These are phyloP conservation scores for Coniochaeta pulveracea DNA, from an alignment of 2,329 filamentous ascomycete species.

Conservation along the genomic window DNA sequence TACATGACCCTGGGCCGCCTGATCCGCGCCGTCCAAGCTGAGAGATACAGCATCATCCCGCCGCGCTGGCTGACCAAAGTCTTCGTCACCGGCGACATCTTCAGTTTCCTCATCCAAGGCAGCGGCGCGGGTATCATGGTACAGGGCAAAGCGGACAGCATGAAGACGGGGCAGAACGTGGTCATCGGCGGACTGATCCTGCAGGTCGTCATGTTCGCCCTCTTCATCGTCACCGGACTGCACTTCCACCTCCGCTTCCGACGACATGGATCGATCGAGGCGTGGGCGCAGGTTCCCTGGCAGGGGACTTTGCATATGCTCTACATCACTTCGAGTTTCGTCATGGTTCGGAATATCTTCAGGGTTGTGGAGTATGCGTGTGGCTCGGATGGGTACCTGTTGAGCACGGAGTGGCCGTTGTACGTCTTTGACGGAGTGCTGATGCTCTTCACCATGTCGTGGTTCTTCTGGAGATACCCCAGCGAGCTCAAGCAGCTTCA, in stretches of 20 bases:
- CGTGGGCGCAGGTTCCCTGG: conserved; percentile 13
- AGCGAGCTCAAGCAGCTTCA: background rate
- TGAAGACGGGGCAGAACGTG: conserved; percentile 30
- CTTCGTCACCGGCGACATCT: conserved; percentile 42
- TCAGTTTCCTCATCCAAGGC: conserved; percentile 39
- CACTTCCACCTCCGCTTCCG: conserved; percentile 33
- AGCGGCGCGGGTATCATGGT: conserved; percentile 27
- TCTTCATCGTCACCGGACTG: conserved; percentile 38
- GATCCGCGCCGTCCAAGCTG: conserved; percentile 22
- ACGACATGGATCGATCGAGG: conserved; percentile 6
- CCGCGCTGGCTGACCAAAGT: conserved; percentile 35
- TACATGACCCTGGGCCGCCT: conserved; percentile 38
- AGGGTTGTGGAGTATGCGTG: conserved; percentile 25
- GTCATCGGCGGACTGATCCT: conserved; percentile 44
- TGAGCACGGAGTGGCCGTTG: conserved; percentile 17
- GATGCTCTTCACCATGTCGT: conserved; percentile 12
- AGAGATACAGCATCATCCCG: conserved; percentile 20
- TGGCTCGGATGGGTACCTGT: conserved; percentile 17
- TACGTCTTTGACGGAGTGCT: conserved; percentile 20
- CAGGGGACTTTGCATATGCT: conserved; percentile 13
- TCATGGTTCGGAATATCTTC: conserved; percentile 24
- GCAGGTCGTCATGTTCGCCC: conserved; percentile 44
- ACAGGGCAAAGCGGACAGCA: conserved; percentile 13
- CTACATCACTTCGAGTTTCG: conserved; percentile 14
- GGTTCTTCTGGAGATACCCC: conserved; percentile 10